phyloP scores from a whole-genome alignment of 2,329 filamentous ascomycete species.

The Penicillium palitans region DNA sequence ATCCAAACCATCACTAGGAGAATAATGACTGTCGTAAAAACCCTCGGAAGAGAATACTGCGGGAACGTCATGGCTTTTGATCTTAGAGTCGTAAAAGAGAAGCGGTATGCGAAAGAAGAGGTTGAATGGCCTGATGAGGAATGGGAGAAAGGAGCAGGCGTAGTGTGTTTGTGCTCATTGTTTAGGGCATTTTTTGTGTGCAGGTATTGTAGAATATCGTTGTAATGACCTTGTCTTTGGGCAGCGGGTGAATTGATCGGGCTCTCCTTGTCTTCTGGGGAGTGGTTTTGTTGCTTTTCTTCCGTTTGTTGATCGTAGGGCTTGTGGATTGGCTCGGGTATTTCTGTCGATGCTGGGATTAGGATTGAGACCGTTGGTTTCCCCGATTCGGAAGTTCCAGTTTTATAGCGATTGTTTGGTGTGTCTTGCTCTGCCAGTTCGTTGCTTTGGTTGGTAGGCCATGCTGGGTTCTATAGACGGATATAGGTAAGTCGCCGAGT shows the following conservation, averaged over 20 bases:
- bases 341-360: slow-evolving; percentile 9
- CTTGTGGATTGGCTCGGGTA: not conserved
- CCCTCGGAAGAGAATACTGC: slow-evolving; percentile 8
- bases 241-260: not conserved
- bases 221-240: slow-evolving; percentile 3
- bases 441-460: not conserved
- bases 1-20: slow-evolving; percentile 27
- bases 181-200: not conserved
- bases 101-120: slow-evolving; percentile 16
- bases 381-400: not conserved
- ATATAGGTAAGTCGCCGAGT: slow-evolving; percentile 1
- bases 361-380: slow-evolving; percentile 17
- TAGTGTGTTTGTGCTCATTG: not conserved
- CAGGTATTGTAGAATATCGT: slow-evolving; percentile 4
- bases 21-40: slow-evolving; percentile 19
- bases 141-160: not conserved
- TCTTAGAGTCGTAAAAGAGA: slow-evolving; percentile 16
- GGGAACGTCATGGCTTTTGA: slow-evolving; percentile 1
- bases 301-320: not conserved
- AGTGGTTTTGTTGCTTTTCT: not conserved
- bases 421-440: not conserved
- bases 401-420: slow-evolving; percentile 4
- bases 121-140: slow-evolving; percentile 3
- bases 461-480: not conserved
- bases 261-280: not conserved